phyloP scores from a whole-genome alignment of 805 yeast species.

The Zygotorulaspora danielsina region DNA sequence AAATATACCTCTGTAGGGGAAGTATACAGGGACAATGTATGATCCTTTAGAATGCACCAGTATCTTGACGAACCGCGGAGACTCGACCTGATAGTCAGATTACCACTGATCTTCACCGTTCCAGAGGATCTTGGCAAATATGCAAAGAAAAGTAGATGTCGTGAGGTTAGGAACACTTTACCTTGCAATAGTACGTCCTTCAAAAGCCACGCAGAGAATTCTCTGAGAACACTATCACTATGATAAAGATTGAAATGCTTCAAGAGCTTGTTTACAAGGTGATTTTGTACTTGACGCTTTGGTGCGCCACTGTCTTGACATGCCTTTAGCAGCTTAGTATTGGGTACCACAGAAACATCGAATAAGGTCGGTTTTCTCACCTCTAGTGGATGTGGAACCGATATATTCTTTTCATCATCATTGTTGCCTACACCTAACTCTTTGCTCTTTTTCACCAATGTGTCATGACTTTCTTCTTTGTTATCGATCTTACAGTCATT shows the following conservation, averaged over 20 bases:
- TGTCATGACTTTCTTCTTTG: neutral
- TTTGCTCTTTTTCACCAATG: neutral
- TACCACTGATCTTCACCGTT: conserved; percentile 46
- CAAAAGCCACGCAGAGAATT: conserved; percentile 73
- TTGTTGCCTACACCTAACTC: neutral
- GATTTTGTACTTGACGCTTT: conserved; percentile 2
- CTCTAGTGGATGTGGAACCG: conserved; percentile 2
- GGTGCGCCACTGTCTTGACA: neutral
- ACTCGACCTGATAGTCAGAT: conserved; percentile 42
- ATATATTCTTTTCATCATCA: neutral
- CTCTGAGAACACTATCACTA: conserved; percentile 54
- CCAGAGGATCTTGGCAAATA: conserved; percentile 56
- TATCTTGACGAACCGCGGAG: conserved; percentile 40
- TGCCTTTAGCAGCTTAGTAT: neutral
- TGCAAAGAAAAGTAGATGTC: conserved; percentile 69
- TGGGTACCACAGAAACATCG: conserved; percentile 20
- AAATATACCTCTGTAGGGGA: conserved; percentile 79
- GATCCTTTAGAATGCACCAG: conserved; percentile 77
- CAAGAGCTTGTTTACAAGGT: conserved; percentile 2
- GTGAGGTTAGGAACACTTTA: conserved; percentile 65
- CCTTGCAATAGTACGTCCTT: conserved; percentile 85
- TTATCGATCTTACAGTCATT: conserved; percentile 4
- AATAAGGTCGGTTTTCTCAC: conserved; percentile 20
- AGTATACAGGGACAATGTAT: conserved; percentile 62
- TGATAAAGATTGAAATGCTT: conserved; percentile 43